Base-by-base conservation (phyloP, 1,284 basidiomycete species). In the Leccinum pallidistipes region DNA sequence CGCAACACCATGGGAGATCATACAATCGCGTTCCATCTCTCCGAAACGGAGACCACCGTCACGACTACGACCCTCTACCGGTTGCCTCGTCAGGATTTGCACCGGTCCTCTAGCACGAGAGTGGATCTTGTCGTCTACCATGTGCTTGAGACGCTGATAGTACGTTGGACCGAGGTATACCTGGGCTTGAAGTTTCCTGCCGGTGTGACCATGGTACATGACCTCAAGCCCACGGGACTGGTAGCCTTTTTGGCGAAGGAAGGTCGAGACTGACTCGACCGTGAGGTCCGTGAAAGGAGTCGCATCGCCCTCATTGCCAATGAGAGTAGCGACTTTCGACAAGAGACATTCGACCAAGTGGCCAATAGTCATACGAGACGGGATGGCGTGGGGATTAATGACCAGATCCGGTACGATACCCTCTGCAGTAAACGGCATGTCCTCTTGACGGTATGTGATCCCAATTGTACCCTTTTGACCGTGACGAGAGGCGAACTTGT, bases 111-210 rank as follows among this genome's bases (percentile, higher is more conserved):
- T 81, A 14, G 97, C 97, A 68, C 97, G 88, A 29, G 96, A 97
- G 79, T 99, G 97, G 65, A 99, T 99, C 82, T 99, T 99, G 80
- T 99, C 97, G 76, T 98, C 96, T 57, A 99, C 97, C 97, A 99
- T 99, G 80, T 99, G 97, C 81, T 99, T 99, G 68, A 99, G 83
- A 57, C 97, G 91, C 77, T 99, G 97, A 78, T 99, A 99, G 78
- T 99, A 99, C 1, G 97, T 99, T 11, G 97, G 97, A 4, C 97
- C 97, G 65, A 99, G 88, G 78, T 98, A 99, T 14, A 98, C 90
- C 75, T 99, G 97, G 18, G 97, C 97, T 74, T 98, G 95, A 5
- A 99, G 83, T 77, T 99, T 99, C 64, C 89, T 88, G 34, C 97
- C 97, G 1, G 97, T 98, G 76, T 99, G 97, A 5, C 97, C 97